A percentile compares a stretch with the other conserved stretches of the same genome.
phyloP scores from a whole-genome alignment of 495 filamentous ascomycete species.

The Aspergillus mulundensis region DNA sequence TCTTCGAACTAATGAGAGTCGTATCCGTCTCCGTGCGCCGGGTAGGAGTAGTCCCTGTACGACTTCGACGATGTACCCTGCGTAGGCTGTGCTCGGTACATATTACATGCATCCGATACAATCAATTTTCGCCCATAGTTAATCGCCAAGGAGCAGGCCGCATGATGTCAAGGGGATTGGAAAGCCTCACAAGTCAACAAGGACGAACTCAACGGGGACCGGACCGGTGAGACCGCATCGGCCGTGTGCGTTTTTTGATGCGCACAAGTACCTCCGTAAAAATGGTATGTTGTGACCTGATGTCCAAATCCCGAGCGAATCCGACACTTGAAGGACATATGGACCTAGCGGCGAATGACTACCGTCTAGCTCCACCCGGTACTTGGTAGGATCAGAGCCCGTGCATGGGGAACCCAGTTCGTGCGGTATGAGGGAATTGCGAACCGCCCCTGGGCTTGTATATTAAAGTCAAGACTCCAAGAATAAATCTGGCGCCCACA shows the following conservation, averaged over 20 bases:
- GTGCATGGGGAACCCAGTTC: conserved; percentile 6
- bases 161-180: no score
- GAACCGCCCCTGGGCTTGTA: not conserved
- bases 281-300: not conserved
- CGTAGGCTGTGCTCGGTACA: not conserved
- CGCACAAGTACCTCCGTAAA: not conserved
- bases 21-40: not conserved
- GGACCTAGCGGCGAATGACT: not conserved
- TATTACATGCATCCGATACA: not conserved
- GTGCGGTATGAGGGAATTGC: conserved; percentile 6
- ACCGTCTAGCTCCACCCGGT: conserved; percentile 3
- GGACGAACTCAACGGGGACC: not conserved
- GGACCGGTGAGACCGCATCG: not conserved
- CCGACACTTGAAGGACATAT: not conserved
- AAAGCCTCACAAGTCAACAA: not conserved
- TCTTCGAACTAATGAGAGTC: not conserved
- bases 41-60: not conserved
- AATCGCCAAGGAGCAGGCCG: no score
- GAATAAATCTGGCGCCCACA: not conserved
- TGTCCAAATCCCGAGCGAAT: not conserved
- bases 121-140: no score
- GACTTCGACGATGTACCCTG: no score
- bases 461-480: not conserved
- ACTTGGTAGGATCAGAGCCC: conserved; percentile 6
- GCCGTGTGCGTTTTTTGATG: not conserved